Evolutionary conservation across 1,284 basidiomycete species (phyloP), one percentile per base, ranked within the genome.

Genomic region (Cronartium quercuum): DNA sequence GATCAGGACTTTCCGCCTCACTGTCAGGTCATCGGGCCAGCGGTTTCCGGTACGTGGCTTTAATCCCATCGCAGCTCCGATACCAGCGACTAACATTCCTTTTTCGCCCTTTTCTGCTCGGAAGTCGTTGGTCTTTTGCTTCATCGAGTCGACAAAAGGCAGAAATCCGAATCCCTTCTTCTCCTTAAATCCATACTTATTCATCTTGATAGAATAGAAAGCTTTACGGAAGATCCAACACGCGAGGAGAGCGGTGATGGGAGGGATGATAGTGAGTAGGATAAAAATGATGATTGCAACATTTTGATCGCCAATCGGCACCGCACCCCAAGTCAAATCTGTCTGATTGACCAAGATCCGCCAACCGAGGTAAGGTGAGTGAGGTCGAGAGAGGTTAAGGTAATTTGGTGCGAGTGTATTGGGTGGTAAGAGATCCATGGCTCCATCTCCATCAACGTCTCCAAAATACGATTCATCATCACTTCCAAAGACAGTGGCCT

Each of bases 151-250:
- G 42, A 75, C 18, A 24, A 75, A 75, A 1, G 73, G 73, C 10
- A 55, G 42, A 1, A 75, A 18, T 0, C 42, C 35, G 37, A 75
- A 75, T 0, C 58, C 65, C 37, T 75, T 75, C 61, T 75, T 75
- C 41, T 75, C 66, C 68, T 75, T 75, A 47, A 75, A 75, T 1
- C 73, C 73, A 40, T 75, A 75, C 73, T 75, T 89, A 84, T 95
- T 95, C 84, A 92, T 89, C 82, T 87, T 92, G 84, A 95, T 94
- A 29, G 91, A 91, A 81, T 95, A 95, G 86, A 95, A 95, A 12
- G 90, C 89, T 89, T 90, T 92, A 87, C 92, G 91, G 87, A 95
- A 95, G 83, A 92, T 83, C 69, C 89, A 81, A 42, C 92, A 91
- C 4, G 92, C 91, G 68, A 91, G 84, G 15, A 87, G 85, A 76